Conservation (phyloP, 1,139 yeast species). For the Taiozyma sp. region DNA sequence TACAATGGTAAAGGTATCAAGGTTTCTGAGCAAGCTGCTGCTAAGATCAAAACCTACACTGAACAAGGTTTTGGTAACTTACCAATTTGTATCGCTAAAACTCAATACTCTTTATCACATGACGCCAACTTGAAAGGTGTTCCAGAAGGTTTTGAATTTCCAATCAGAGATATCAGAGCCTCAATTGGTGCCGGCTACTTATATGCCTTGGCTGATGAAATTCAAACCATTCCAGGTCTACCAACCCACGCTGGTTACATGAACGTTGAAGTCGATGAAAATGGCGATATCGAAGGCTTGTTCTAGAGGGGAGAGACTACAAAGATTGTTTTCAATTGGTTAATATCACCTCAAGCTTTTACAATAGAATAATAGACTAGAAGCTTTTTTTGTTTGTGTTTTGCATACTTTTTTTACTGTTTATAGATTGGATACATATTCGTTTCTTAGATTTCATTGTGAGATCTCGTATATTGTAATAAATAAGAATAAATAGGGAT, state of each 20-base stretch:
- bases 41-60: constrained; percentile 60
- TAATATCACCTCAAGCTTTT: neutral
- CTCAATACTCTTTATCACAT: constrained; percentile 77
- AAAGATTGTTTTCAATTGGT: neutral
- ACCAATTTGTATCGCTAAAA: constrained; percentile 80
- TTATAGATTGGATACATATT: neutral
- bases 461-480: neutral
- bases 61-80: constrained; percentile 67
- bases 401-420: neutral
- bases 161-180: constrained; percentile 74
- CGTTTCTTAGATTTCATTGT: neutral
- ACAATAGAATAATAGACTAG: neutral
- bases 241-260: constrained; percentile 81
- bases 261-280: constrained; percentile 76
- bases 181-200: constrained; percentile 82
- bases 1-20: constrained; percentile 71
- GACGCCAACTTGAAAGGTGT: constrained; percentile 80
- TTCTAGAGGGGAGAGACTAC: constrained; percentile 33
- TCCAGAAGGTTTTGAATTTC: constrained; percentile 72
- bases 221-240: constrained; percentile 79
- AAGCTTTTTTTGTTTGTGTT: neutral
- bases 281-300: constrained; percentile 76
- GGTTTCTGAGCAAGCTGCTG: constrained; percentile 58
- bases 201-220: constrained; percentile 78
- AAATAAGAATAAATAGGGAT: constrained; percentile 5